These are phyloP conservation scores for Fraxinus velutina DNA, from an alignment of 305 asterid genomes.

Conservation along the genomic window DNA sequence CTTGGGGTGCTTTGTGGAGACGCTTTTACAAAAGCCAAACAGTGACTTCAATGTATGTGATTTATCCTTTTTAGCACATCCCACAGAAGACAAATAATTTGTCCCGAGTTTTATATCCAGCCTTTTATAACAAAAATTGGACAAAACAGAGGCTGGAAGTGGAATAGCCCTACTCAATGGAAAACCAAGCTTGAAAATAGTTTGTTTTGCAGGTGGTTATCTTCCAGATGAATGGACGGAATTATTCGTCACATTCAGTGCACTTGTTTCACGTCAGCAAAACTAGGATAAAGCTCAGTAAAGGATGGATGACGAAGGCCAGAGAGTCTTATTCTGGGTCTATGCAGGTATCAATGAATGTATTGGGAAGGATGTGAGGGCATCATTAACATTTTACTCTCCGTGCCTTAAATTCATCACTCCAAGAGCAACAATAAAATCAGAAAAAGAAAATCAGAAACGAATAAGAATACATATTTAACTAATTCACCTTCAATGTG, in stretches of 20 bases:
- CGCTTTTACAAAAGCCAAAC: conserved; percentile 62
- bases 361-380: not conserved
- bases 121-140: not conserved
- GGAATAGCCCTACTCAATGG: not conserved
- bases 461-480: not conserved
- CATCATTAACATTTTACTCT: not conserved
- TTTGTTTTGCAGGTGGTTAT: conserved; percentile 63
- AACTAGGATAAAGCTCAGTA: conserved; percentile 75
- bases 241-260: conserved; percentile 71
- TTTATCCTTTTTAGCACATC: not conserved
- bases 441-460: not conserved
- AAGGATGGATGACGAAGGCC: conserved; percentile 98
- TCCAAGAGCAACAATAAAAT: not conserved
- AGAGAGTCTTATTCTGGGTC: conserved; percentile 76
- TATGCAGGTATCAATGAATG: conserved; percentile 62
- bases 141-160: not conserved
- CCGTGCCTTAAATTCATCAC: not conserved
- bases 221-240: conserved; percentile 86
- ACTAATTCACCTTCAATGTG: not conserved
- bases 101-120: not conserved
- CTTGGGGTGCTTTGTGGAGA: conserved; percentile 63
- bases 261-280: conserved; percentile 79
- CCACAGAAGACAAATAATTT: not conserved
- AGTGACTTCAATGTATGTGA: conserved; percentile 72
- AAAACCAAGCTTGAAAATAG: not conserved